phyloP scores from a whole-genome alignment of 2,329 filamentous ascomycete genomes.

The Graphiopsis chlorocephala region DNA sequence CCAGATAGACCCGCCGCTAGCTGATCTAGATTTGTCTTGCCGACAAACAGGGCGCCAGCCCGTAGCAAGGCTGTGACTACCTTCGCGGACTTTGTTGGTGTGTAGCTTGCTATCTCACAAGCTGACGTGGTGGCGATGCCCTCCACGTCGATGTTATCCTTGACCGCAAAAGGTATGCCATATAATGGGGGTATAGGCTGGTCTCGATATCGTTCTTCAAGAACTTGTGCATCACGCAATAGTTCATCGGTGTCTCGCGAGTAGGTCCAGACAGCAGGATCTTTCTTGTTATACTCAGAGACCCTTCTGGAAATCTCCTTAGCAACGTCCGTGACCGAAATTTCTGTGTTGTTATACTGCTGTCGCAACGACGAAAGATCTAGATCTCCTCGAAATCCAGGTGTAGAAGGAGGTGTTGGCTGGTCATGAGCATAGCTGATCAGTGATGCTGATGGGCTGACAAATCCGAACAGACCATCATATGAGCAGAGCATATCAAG shows the following conservation, averaged over 20 bases:
- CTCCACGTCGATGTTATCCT: slow-evolving; percentile 56
- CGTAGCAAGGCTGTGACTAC: slow-evolving; percentile 50
- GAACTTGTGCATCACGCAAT: slow-evolving; percentile 40
- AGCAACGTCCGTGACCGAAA: slow-evolving; percentile 43
- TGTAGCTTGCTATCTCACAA: slow-evolving; percentile 50
- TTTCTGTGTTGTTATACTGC: slow-evolving; percentile 45
- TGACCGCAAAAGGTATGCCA: slow-evolving; percentile 57
- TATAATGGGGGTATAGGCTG: slow-evolving; percentile 50
- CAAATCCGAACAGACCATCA: slow-evolving; percentile 50
- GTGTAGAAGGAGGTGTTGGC: slow-evolving; percentile 37
- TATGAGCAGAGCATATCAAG: slow-evolving; percentile 52
- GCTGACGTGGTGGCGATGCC: slow-evolving; percentile 52
- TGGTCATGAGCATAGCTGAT: slow-evolving; percentile 29
- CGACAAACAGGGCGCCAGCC: slow-evolving; percentile 57
- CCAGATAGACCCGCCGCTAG: slow-evolving; percentile 61
- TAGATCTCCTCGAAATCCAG: slow-evolving; percentile 43
- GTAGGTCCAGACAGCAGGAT: slow-evolving; percentile 54
- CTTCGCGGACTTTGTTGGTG: slow-evolving; percentile 48
- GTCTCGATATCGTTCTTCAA: slow-evolving; percentile 41
- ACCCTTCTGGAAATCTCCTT: slow-evolving; percentile 48
- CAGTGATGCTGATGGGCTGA: slow-evolving; percentile 44
- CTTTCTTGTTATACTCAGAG: slow-evolving; percentile 46
- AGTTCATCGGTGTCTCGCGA: slow-evolving; percentile 40
- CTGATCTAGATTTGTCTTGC: slow-evolving; percentile 62
- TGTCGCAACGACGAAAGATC: slow-evolving; percentile 43